phyloP scores from a whole-genome alignment of 2,329 filamentous ascomycete genomes.

The Samsoniella hepiali region DNA sequence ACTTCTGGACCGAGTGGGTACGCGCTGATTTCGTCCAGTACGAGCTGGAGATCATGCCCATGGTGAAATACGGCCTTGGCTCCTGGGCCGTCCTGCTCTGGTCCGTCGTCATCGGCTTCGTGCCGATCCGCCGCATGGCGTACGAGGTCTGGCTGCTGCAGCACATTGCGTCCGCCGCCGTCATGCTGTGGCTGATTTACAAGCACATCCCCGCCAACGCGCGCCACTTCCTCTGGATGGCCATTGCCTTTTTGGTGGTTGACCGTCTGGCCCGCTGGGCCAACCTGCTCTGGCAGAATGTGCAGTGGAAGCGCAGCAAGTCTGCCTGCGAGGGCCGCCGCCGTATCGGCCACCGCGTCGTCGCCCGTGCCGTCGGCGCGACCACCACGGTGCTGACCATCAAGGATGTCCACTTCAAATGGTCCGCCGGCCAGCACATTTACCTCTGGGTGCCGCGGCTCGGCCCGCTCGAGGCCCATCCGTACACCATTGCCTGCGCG shows the following conservation, averaged over 20 bases:
- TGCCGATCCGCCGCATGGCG: constrained; percentile 60
- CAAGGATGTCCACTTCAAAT: constrained; percentile 57
- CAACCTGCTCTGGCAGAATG: constrained; percentile 51
- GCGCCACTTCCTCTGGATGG: constrained; percentile 63
- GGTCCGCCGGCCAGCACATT: constrained; percentile 58
- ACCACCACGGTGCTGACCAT: constrained; percentile 57
- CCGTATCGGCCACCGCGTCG: constrained; percentile 51
- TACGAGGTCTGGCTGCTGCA: constrained; percentile 71
- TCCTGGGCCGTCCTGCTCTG: constrained; percentile 65
- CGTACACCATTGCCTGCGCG: constrained; percentile 59
- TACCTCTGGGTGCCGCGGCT: constrained; percentile 59
- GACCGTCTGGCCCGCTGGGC: constrained; percentile 55
- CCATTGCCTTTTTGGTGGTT: constrained; percentile 58
- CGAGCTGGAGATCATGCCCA: constrained; percentile 59
- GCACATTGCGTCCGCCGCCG: constrained; percentile 58
- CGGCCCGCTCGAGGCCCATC: constrained; percentile 54
- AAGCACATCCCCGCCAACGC: constrained; percentile 59
- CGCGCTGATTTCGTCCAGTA: constrained; percentile 55
- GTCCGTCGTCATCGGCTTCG: constrained; percentile 61
- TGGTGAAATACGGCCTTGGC: constrained; percentile 64
- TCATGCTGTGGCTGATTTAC: constrained; percentile 62
- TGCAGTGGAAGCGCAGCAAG: constrained; percentile 39
- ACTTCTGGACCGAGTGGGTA: constrained; percentile 65
- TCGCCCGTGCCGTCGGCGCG: constrained; percentile 46
- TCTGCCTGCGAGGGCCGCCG: constrained; percentile 46